Conservation (phyloP, 345 rosid genomes). For the Eucalyptus camaldulensis region DNA sequence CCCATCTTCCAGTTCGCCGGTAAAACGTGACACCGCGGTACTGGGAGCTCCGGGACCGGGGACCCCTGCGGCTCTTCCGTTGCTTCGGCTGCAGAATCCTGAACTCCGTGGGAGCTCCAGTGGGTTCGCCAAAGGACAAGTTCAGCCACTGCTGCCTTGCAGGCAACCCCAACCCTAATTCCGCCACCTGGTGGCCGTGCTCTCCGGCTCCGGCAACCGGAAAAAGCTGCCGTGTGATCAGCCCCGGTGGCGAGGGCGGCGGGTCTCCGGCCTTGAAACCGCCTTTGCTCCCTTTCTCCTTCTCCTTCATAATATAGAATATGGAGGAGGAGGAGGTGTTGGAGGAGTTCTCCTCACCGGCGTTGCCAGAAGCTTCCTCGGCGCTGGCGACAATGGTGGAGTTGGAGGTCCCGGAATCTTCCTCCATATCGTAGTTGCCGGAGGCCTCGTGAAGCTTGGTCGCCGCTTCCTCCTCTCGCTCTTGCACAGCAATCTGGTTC, state of each 20-base stretch:
- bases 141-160: constrained; percentile 31
- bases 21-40: constrained; percentile 97
- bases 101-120: constrained; percentile 10
- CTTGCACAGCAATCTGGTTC: background rate
- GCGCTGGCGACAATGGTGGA: constrained; percentile 32
- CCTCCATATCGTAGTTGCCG: constrained; percentile 4
- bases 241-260: constrained; percentile 3
- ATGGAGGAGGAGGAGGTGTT: constrained; percentile 11
- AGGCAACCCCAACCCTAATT: background rate
- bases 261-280: background rate
- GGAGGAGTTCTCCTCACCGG: constrained; percentile 27
- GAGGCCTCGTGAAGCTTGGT: background rate
- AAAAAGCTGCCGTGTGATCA: constrained; percentile 22
- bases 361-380: constrained; percentile 2
- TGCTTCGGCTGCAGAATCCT: constrained; percentile 21
- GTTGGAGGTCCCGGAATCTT: constrained; percentile 35
- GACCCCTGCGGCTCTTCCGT: constrained; percentile 81
- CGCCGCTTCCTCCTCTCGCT: background rate
- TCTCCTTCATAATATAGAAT: constrained; percentile 34
- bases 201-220: constrained; percentile 23
- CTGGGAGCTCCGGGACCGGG: constrained; percentile 92
- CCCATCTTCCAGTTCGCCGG: constrained; percentile 98
- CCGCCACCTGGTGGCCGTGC: constrained; percentile 4
- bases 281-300: background rate
- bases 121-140: constrained; percentile 16